Evolutionary conservation across 2,329 filamentous ascomycete species (phyloP), one percentile per base, ranked within the genome.

Genomic region (Ophiosphaerella herpotricha): DNA sequence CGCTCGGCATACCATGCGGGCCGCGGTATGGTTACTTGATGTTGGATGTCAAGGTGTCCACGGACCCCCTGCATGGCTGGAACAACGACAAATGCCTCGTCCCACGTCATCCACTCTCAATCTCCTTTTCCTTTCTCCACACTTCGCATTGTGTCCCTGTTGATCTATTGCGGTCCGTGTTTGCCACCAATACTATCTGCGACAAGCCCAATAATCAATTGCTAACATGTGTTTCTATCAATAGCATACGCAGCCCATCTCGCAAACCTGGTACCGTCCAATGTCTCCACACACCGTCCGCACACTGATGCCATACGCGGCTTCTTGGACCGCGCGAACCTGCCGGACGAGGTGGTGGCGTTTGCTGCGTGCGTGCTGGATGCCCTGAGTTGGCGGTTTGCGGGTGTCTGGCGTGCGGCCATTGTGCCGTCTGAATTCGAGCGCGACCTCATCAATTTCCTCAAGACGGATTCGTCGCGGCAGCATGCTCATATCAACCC

Each of bases 291-390:
- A 21, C 60, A 56, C 33, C 63, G 63, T 5, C 62, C 69, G 23
- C 66, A 63, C 36, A 51, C 59, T 26, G 46, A 63, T 4, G 50
- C 55, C 34, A 66, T 74, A 44, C 39, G 60, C 21, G 57, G 55
- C 3, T 70, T 68, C 43, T 58, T 75, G 41, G 54, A 55, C 23
- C 62, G 71, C 39, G 65, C 70, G 26, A 52, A 58, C 5, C 61
- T 74, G 39, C 64, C 72, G 2, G 56, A 67, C 36, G 68, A 73
- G 42, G 64, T 70, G 16, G 51, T 75, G 39, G 73, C 68, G 24
- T 73, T 74, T 52, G 63, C 71, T 12, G 71, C 67, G 1, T 75
- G 73, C 42, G 62, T 75, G 39, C 63, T 75, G 13, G 71, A 74
- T 48, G 60, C 64, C 1, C 55, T 75, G 35, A 69, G 65, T 26